These are phyloP conservation scores for Saccharum spontaneum DNA, from an alignment of 176 grass and related monocot species.

Conservation along the genomic window DNA sequence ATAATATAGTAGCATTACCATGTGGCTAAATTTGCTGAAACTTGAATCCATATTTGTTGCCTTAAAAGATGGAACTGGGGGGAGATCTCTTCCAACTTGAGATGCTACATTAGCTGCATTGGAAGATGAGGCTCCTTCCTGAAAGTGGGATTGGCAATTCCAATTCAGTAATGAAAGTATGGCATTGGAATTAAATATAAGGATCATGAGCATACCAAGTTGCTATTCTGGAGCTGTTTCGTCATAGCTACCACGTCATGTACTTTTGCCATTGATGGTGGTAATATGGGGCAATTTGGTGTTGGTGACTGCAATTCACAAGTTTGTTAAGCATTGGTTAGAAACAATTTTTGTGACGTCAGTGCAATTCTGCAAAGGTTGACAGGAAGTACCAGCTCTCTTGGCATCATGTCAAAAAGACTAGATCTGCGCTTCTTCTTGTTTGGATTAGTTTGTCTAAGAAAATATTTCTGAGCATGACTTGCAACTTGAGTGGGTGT, in stretches of 20 bases:
- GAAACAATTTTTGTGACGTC: slow-evolving; percentile 27
- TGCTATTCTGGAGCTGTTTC: slow-evolving; percentile 44
- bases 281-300: slow-evolving; percentile 41
- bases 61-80: slow-evolving; percentile 39
- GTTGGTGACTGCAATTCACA: slow-evolving; percentile 47
- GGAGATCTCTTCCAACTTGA: slow-evolving; percentile 40
- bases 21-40: slow-evolving; percentile 38
- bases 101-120: slow-evolving; percentile 33
- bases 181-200: slow-evolving; percentile 17
- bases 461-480: slow-evolving; percentile 80
- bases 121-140: slow-evolving; percentile 51
- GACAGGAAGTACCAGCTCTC: slow-evolving; percentile 43
- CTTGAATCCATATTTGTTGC: slow-evolving; percentile 36
- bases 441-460: slow-evolving; percentile 59
- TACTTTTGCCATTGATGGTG: slow-evolving; percentile 44
- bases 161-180: slow-evolving; percentile 24
- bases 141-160: slow-evolving; percentile 19
- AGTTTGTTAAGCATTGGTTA: slow-evolving; percentile 13
- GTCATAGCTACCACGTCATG: slow-evolving; percentile 50
- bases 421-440: slow-evolving; percentile 74
- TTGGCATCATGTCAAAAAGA: slow-evolving; percentile 65
- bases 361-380: slow-evolving; percentile 16
- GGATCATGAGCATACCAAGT: slow-evolving; percentile 44
- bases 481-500: slow-evolving; percentile 76
- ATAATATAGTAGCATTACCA: slow-evolving; percentile 42